A percentile compares a stretch with the other conserved stretches of the same genome.
Evolutionary conservation across 2,329 filamentous ascomycete genomes (phyloP).

Genomic region (Apiospora rasikravindrae): DNA sequence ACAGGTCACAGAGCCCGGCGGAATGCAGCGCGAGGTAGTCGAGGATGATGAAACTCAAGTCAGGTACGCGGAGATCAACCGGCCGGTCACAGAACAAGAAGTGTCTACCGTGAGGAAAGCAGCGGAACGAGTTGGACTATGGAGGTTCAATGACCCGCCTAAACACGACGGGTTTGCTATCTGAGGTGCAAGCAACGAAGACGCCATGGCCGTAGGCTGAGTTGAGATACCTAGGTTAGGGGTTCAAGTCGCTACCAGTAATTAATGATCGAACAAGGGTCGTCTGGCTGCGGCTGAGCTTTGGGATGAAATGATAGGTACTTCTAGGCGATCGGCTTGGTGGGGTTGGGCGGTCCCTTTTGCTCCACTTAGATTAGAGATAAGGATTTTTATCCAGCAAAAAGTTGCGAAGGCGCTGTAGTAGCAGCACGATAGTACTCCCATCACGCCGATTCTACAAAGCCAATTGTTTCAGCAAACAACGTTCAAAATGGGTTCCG

Average conservation of each 20-base stretch:
- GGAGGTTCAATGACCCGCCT: slow-evolving; percentile 75
- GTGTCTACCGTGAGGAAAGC: slow-evolving; percentile 69
- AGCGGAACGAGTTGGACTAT: slow-evolving; percentile 74
- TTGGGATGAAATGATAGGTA: not conserved
- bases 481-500: slow-evolving; percentile 18
- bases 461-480: not conserved
- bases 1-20: slow-evolving; percentile 24
- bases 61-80: slow-evolving; percentile 79
- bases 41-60: slow-evolving; percentile 47
- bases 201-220: not conserved
- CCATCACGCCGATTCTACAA: slow-evolving; percentile 4
- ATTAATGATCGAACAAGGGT: no score
- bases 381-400: slow-evolving; percentile 16
- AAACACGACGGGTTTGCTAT: slow-evolving; percentile 58
- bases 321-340: not conserved
- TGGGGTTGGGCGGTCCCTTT: slow-evolving; percentile 6
- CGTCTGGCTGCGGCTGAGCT: no score
- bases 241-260: no score
- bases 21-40: slow-evolving; percentile 34
- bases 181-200: slow-evolving; percentile 32
- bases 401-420: slow-evolving; percentile 12
- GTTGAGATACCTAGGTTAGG: not conserved
- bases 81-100: slow-evolving; percentile 69
- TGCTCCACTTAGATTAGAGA: slow-evolving; percentile 16
- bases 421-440: not conserved